A percentile compares a stretch with the other conserved stretches of the same genome.
These are phyloP conservation scores for Actinidia arguta DNA, from an alignment of 179 eudicot species.

Conservation along the genomic window DNA sequence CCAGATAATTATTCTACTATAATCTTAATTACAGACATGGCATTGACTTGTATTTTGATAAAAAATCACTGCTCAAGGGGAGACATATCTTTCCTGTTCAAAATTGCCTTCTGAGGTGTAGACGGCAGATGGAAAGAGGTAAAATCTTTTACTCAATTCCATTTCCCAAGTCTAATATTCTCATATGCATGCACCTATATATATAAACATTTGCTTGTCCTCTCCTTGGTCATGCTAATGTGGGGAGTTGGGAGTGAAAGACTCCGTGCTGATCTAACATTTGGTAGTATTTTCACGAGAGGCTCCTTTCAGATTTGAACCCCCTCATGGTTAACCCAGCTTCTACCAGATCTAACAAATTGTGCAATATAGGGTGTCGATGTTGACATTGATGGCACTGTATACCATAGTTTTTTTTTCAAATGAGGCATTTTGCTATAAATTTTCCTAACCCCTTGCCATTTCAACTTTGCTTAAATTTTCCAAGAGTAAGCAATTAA, in stretches of 20 bases:
- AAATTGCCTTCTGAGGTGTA: constrained; percentile 58
- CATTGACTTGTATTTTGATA: constrained; percentile 54
- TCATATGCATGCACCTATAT: background rate
- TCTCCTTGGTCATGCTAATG: too few relatives aligned
- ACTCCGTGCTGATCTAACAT: background rate
- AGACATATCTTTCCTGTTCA: constrained; percentile 57
- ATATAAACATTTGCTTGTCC: too few relatives aligned
- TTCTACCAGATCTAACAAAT: background rate
- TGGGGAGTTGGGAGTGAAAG: background rate
- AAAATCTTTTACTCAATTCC: constrained; percentile 4
- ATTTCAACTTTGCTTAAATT: background rate
- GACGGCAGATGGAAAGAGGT: constrained; percentile 66
- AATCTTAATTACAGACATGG: constrained; percentile 56
- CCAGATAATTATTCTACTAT: background rate
- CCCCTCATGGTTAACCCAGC: background rate
- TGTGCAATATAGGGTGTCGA: background rate
- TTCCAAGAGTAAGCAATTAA: background rate
- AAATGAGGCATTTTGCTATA: background rate
- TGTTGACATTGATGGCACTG: background rate
- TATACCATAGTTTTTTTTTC: background rate
- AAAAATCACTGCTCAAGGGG: constrained; percentile 64
- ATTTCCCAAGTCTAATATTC: too few relatives aligned
- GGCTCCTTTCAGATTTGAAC: background rate
- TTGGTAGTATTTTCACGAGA: background rate
- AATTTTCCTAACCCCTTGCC: background rate